A percentile compares a stretch with the other conserved stretches of the same genome.
phyloP scores from a whole-genome alignment of 1,284 basidiomycete genomes.

The Pisolithus thermaeus region DNA sequence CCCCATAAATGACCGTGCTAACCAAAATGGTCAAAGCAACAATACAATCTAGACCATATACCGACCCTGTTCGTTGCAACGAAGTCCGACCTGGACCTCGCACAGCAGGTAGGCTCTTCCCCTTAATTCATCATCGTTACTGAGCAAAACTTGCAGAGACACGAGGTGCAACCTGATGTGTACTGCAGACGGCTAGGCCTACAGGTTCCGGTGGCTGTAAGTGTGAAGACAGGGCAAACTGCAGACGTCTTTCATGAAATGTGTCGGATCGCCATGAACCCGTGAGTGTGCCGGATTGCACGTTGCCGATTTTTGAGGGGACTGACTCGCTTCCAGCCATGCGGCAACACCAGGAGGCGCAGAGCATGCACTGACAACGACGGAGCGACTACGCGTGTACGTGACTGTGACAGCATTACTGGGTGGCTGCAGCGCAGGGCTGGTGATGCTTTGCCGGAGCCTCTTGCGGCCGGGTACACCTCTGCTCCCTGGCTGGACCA shows the following conservation, averaged over 20 bases:
- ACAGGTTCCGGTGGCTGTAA: conserved; percentile 87
- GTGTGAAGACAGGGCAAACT: conserved; percentile 77
- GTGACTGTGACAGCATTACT: conserved; percentile 63
- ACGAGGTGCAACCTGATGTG: conserved; percentile 97
- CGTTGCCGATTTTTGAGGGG: conserved; percentile 13
- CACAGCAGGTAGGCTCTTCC: conserved; percentile 59
- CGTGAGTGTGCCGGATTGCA: conserved; percentile 48
- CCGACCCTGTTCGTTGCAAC: conserved; percentile 98
- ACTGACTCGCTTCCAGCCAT: conserved; percentile 37
- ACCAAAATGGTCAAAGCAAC: conserved; percentile 60
- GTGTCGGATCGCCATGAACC: conserved; percentile 79
- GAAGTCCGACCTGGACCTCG: conserved; percentile 95
- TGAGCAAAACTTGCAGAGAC: conserved; percentile 50
- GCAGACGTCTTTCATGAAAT: conserved; percentile 90
- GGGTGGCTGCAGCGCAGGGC: conserved; percentile 63
- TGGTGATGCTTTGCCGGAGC: conserved; percentile 65
- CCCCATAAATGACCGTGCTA: conserved; percentile 7
- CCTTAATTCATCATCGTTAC: conserved; percentile 7
- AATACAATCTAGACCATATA: conserved; percentile 91
- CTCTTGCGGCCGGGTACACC: conserved; percentile 53
- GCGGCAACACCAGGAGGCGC: conserved; percentile 72
- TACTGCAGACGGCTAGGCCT: conserved; percentile 85
- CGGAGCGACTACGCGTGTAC: conserved; percentile 62
- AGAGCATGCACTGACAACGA: conserved; percentile 65
- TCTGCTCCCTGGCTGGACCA: conserved; percentile 45